A percentile compares a stretch with the other conserved stretches of the same genome.
Conservation (phyloP, 495 filamentous ascomycete genomes). For the Hamigera avellanea region DNA sequence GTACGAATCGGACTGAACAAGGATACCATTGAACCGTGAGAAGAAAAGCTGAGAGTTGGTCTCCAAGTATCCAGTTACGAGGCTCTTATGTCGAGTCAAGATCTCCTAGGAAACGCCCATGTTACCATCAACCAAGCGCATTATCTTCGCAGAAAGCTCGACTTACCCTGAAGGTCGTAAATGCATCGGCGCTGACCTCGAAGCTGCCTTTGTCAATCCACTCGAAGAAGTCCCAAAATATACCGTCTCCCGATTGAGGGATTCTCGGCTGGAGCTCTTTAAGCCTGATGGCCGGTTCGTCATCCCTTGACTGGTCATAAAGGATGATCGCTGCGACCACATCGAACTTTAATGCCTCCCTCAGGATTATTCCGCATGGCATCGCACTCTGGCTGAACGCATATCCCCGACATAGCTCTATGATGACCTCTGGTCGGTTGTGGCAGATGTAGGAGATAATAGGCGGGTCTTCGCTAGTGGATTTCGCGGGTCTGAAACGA, state of each 20-base stretch:
- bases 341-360: constrained; percentile 88
- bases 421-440: constrained; percentile 71
- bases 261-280: constrained; percentile 54
- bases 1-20: constrained; percentile 87
- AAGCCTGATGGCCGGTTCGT: constrained; percentile 39
- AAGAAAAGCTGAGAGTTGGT: constrained; percentile 92
- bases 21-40: constrained; percentile 71
- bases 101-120: constrained; percentile 51
- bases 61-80: constrained; percentile 74
- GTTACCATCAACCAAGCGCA: neutral
- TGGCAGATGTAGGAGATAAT: constrained; percentile 80
- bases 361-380: constrained; percentile 79
- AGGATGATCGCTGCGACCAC: constrained; percentile 78
- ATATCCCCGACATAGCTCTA: constrained; percentile 84
- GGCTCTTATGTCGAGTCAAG: constrained; percentile 81
- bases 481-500: constrained; percentile 56
- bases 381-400: constrained; percentile 83
- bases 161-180: constrained; percentile 85
- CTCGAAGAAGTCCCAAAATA: constrained; percentile 97
- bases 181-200: constrained; percentile 94
- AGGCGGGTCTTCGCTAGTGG: constrained; percentile 51
- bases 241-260: constrained; percentile 59
- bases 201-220: constrained; percentile 95
- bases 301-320: constrained; percentile 71
- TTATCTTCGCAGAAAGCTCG: neutral